Conservation (phyloP, 345 rosid genomes). For the Limnanthes douglasii region DNA sequence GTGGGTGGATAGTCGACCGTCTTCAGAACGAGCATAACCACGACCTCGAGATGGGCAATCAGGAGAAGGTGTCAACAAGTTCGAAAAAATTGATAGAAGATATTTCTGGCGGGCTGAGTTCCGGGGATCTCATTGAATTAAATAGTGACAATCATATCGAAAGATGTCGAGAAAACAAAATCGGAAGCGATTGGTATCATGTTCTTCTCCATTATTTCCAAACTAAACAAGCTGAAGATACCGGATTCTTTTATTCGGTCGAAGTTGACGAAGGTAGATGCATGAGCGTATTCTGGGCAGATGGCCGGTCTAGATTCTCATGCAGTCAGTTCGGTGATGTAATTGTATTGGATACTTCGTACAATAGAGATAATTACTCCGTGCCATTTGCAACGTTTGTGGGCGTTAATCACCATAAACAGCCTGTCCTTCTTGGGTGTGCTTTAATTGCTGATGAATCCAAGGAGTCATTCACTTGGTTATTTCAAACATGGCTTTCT, state of each 20-base stretch:
- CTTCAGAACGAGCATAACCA: conserved; percentile 73
- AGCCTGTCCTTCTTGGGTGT: conserved; percentile 83
- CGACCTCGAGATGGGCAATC: conserved; percentile 28
- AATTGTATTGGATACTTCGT: conserved; percentile 59
- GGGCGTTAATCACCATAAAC: conserved; percentile 83
- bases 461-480: conserved; percentile 56
- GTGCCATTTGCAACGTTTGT: conserved; percentile 74
- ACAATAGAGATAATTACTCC: conserved; percentile 36
- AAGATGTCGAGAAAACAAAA: conserved; percentile 26
- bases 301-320: conserved; percentile 76
- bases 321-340: conserved; percentile 83
- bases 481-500: conserved; percentile 73
- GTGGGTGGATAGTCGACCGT: conserved; percentile 80
- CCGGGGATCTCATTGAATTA: conserved; percentile 25
- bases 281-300: conserved; percentile 79
- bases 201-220: conserved; percentile 64
- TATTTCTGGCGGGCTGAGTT: conserved; percentile 28
- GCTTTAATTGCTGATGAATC: conserved; percentile 64
- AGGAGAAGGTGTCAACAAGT: conserved; percentile 20
- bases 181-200: conserved; percentile 64
- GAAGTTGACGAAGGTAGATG: conserved; percentile 58
- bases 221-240: conserved; percentile 64
- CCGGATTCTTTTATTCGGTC: conserved; percentile 65
- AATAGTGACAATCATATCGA: conserved; percentile 13
- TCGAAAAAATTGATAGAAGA: conserved; percentile 44